A percentile compares a stretch with the other conserved stretches of the same genome.
Evolutionary conservation across 1,139 yeast species (phyloP).

Genomic region (Ogataea hybrid): DNA sequence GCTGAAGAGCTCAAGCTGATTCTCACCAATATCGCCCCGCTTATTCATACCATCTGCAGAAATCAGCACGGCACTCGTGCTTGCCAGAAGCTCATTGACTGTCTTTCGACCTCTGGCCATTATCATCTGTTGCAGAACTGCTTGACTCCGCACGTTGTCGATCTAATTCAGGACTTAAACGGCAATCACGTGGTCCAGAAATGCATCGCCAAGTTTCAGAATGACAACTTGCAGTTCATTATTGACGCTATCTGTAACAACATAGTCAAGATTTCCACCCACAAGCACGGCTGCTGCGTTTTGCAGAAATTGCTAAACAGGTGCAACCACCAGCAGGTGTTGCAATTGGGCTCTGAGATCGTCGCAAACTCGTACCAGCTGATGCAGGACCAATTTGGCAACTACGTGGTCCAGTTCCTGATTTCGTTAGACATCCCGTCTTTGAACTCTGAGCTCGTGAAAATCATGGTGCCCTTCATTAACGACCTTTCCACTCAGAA

Average conservation of each 20-base stretch:
- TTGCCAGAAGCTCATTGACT: constrained; percentile 79
- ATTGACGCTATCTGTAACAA: constrained; percentile 77
- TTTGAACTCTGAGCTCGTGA: constrained; percentile 51
- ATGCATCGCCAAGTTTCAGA: constrained; percentile 70
- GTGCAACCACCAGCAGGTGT: constrained; percentile 63
- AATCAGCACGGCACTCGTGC: constrained; percentile 97
- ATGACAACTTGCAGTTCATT: constrained; percentile 72
- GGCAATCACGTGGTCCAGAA: constrained; percentile 97
- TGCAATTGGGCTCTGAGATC: constrained; percentile 42
- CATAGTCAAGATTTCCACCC: constrained; percentile 83
- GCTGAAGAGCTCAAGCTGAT: constrained; percentile 67
- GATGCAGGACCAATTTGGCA: constrained; percentile 93
- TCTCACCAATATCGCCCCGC: constrained; percentile 66
- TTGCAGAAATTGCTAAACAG: constrained; percentile 86
- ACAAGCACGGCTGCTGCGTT: constrained; percentile 97
- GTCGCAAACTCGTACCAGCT: constrained; percentile 55
- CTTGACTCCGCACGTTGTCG: constrained; percentile 69
- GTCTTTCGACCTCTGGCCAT: constrained; percentile 61
- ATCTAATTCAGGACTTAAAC: constrained; percentile 81
- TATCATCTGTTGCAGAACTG: constrained; percentile 59
- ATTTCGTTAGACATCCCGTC: constrained; percentile 48
- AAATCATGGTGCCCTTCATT: constrained; percentile 52
- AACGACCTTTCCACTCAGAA: constrained; percentile 77
- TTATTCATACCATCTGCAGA: constrained; percentile 69
- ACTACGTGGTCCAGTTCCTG: constrained; percentile 91